Base-by-base conservation (phyloP, 352 stramenopile genomes). In the Globisporangium ultimum region DNA sequence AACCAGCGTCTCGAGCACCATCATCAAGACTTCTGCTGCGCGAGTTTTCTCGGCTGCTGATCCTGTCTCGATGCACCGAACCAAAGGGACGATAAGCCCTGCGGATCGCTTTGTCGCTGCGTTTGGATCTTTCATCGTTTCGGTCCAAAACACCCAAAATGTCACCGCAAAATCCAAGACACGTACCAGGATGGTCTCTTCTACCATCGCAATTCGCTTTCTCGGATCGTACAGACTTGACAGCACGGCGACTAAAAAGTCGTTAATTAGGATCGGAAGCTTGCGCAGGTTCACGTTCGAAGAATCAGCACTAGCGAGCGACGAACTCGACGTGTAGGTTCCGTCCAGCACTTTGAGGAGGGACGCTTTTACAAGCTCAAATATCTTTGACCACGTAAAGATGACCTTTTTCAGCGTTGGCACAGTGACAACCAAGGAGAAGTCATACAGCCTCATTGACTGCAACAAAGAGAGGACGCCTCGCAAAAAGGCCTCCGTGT, bases 61-160 rank as follows among this genome's bases (percentile, higher is more conserved):
- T 2, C 71, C 60, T 7, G 48, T 73, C 5, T 78, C 66, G 34
- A 93, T 76, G 50, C 83, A 91, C 21, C 69, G 63, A n/a, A 86
- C 68, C 13, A 93, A 52, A 41, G 80, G 72, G 22, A 58, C 46
- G 21, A 93, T 66, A 14, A 93, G 58, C 0, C 62, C 76, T 42
- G 67, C 68, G 11, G 80, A 83, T 4, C 80, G 77, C 24, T 88
- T 89, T 32, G 68, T 89, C 17, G 67, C 70, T 0, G 75, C 76
- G 48, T 64, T 65, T 20, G 61, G 40, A 28, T 88, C 78, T 53
- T 87, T 73, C 36, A 89, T 56, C n/a, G 74, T 66, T 45, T 65
- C 72, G 7, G 58, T 62, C 71, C 82, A 88, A 49, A 93, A 93
- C 53, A 72, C 74, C 84, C 84, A 93, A 48, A 91, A 91, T 17